Conservation (phyloP, 2,329 filamentous ascomycete species). For the Colletotrichum tabaci region DNA sequence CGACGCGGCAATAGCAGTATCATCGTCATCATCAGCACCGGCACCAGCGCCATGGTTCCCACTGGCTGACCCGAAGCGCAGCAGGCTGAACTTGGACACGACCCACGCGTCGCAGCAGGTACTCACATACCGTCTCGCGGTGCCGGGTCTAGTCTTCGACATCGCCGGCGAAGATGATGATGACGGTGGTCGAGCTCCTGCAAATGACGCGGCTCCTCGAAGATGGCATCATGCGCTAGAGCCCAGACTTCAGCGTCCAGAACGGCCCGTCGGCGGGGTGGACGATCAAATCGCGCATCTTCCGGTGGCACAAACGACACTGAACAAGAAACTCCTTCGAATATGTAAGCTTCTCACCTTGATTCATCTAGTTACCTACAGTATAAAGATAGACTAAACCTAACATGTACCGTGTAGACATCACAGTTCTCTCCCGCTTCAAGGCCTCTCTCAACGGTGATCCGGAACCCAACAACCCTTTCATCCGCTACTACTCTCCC, state of each 20-base stretch:
- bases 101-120: conserved; percentile 49
- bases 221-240: conserved; percentile 1
- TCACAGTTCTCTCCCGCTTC: conserved; percentile 65
- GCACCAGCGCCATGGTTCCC: background rate
- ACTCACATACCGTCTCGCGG: conserved; percentile 45
- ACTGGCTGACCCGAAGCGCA: conserved; percentile 30
- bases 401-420: conserved; percentile 52
- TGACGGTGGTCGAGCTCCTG: background rate
- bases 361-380: no score
- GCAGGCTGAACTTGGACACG: conserved; percentile 47
- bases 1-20: background rate
- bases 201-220: background rate
- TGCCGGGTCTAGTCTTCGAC: conserved; percentile 40
- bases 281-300: conserved; percentile 57
- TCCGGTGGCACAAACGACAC: conserved; percentile 58
- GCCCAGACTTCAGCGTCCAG: background rate
- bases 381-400: background rate
- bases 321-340: conserved; percentile 61
- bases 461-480: conserved; percentile 59
- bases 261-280: conserved; percentile 22
- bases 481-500: conserved; percentile 64
- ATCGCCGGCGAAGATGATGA: conserved; percentile 25
- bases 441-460: conserved; percentile 66
- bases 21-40: background rate
- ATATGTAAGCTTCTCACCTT: conserved; percentile 32